Conservation (phyloP, 2,329 filamentous ascomycete genomes). For the Verticillium longisporum region DNA sequence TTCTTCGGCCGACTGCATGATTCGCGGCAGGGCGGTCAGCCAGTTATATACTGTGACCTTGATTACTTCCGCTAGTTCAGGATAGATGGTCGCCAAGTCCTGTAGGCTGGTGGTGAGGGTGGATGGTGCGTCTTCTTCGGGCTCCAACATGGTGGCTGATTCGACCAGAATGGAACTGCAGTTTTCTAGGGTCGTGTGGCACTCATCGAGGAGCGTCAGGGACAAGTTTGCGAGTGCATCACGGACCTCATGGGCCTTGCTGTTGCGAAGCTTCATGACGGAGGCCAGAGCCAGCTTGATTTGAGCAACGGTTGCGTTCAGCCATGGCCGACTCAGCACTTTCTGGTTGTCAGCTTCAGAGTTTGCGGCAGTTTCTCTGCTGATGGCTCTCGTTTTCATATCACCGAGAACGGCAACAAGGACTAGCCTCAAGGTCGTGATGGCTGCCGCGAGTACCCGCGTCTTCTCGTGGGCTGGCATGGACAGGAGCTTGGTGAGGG, state of each 20-base stretch:
- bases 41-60: conserved; percentile 72
- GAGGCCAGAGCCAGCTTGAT: conserved; percentile 76
- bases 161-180: conserved; percentile 70
- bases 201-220: conserved; percentile 69
- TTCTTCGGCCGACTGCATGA: conserved; percentile 82
- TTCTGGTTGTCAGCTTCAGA: conserved; percentile 23
- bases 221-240: conserved; percentile 64
- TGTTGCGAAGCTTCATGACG: conserved; percentile 66
- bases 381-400: conserved; percentile 41
- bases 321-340: conserved; percentile 53
- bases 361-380: conserved; percentile 14
- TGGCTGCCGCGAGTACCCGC: conserved; percentile 53
- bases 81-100: conserved; percentile 56
- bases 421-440: conserved; percentile 51
- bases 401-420: conserved; percentile 52
- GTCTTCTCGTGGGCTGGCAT: conserved; percentile 53
- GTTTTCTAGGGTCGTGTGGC: conserved; percentile 63
- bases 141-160: conserved; percentile 65
- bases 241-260: conserved; percentile 63
- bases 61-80: conserved; percentile 54
- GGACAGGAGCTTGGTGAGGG: conserved; percentile 67
- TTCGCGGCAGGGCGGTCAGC: conserved; percentile 70
- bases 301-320: conserved; percentile 72
- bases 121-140: conserved; percentile 33
- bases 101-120: conserved; percentile 44